phyloP scores from a whole-genome alignment of 345 rosid species.

The Eucalyptus pumila region DNA sequence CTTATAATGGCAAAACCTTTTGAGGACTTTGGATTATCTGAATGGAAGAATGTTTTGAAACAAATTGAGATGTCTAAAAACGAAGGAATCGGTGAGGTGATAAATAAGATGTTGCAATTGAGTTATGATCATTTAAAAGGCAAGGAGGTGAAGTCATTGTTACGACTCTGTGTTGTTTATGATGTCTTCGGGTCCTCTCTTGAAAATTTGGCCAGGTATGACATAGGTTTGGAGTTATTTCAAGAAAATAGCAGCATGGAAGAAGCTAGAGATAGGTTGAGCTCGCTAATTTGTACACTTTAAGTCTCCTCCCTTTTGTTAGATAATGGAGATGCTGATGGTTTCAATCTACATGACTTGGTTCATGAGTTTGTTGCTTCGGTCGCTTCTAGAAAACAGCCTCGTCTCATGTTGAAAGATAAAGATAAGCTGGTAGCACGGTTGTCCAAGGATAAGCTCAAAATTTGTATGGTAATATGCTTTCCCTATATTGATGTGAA shows the following conservation, averaged over 20 bases:
- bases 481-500: background rate
- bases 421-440: background rate
- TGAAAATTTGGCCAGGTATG: background rate
- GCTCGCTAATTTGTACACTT: background rate
- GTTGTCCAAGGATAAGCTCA: background rate
- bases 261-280: background rate
- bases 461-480: background rate
- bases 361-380: background rate
- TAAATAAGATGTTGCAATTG: background rate
- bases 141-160: background rate
- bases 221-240: background rate
- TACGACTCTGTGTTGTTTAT: background rate
- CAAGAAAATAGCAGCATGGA: background rate
- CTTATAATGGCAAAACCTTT: background rate
- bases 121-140: background rate
- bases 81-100: background rate
- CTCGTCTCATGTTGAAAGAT: background rate
- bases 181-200: background rate
- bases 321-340: background rate
- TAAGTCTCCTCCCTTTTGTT: background rate
- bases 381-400: background rate
- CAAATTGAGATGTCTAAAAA: background rate
- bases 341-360: background rate
- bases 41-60: background rate
- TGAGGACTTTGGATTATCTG: background rate